Base-by-base conservation (phyloP, 2,329 filamentous ascomycete genomes). In the Aquanectria penicillioides region DNA sequence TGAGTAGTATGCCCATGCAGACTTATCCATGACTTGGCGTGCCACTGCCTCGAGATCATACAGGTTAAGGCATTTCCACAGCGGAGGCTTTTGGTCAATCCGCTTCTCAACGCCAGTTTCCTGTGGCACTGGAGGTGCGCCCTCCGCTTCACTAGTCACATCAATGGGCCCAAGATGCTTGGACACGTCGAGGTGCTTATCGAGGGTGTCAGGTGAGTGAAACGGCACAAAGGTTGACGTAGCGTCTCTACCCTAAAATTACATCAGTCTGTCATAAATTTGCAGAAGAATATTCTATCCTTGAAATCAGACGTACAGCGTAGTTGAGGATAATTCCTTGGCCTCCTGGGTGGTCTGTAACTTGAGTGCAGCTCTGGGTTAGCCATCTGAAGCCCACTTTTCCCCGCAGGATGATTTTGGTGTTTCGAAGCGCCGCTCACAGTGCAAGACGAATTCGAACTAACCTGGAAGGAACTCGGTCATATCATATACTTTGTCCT, bases 1-100 rank as follows among this genome's bases (percentile, higher is more conserved):
- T 1, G 93, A 97, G 77, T 99, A 99, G 80, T 99, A 99, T 22
- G 91, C 95, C 95, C 95, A 99, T 0, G 94, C 94, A 2, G 89
- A 90, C 81, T 91, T 96, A 85, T 97, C 97, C 94, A 98, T 97
- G 56, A 96, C 87, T 31, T 87, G 83, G 69, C 90, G 88, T 5
- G 95, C 95, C 29, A 98, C 94, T 4, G 92, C 88, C 82, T 99
- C 95, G 74, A 99, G 99, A 78, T 99, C 95, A 79, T 95, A 86
- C 61, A 97, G 79, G 74, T 97, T 97, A 78, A 94, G 97, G 81
- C 93, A 97, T 74, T 96, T 91, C 65, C 91, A 89, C 59, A 97
- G 80, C 41, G 88, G 81, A 1, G 94, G 94, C 87, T 93, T 96
- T 59, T 84, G 80, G 67, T 84, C 81, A 55, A 93, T 86, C 55